Conservation (phyloP, 2,329 filamentous ascomycete species). For the Chrysosporium queenslandicum region DNA sequence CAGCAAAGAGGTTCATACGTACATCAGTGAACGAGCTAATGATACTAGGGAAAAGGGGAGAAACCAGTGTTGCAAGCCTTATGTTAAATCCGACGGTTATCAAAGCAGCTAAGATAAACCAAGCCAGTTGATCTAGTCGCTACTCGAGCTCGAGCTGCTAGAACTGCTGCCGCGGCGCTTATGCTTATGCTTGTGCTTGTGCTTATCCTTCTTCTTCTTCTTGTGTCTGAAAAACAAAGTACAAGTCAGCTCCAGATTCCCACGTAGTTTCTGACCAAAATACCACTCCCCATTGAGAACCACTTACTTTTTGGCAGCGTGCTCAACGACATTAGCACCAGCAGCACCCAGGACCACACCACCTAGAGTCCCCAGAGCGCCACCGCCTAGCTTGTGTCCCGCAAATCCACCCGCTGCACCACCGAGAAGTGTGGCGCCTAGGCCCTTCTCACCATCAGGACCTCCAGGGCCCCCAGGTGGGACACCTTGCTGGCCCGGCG, state of each 20-base stretch:
- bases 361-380: conserved; percentile 26
- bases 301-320: conserved; percentile 24
- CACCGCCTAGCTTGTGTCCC: conserved; percentile 30
- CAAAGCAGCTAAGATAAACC: too few relatives aligned
- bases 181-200: conserved; percentile 16
- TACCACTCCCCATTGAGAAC: too few relatives aligned
- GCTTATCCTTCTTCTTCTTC: conserved; percentile 21
- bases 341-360: conserved; percentile 28
- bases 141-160: conserved; percentile 13
- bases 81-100: too few relatives aligned
- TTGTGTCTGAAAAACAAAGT: conserved; percentile 18
- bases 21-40: neutral
- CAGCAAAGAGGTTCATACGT: neutral
- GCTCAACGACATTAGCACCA: conserved; percentile 24
- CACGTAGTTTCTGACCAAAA: too few relatives aligned
- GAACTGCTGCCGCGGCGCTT: conserved; percentile 20
- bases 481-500: conserved; percentile 6
- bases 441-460: conserved; percentile 27
- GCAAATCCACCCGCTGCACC: conserved; percentile 30
- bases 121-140: conserved; percentile 14
- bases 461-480: conserved; percentile 13
- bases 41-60: neutral
- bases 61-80: neutral
- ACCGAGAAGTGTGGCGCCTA: conserved; percentile 31
- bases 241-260: neutral